Evolutionary conservation across 495 filamentous ascomycete genomes (phyloP).

Genomic region (Hypoxylon crocopeplum): DNA sequence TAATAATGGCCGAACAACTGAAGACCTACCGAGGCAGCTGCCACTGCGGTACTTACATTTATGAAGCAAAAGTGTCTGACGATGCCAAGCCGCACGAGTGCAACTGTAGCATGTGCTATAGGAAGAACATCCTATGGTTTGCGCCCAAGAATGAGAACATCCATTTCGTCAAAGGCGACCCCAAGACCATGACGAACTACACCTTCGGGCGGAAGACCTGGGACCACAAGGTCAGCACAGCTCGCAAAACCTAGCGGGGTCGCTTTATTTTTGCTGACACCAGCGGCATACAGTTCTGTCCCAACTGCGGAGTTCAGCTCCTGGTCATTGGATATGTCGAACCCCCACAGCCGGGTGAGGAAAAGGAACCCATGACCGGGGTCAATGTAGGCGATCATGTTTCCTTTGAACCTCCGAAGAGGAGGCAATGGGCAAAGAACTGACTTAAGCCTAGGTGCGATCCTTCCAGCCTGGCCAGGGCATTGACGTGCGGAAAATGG

Average conservation of each 20-base stretch:
- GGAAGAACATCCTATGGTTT: slow-evolving; percentile 51
- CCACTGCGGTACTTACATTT: slow-evolving; percentile 60
- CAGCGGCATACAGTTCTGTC: slow-evolving; percentile 48
- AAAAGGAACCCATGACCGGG: slow-evolving; percentile 27
- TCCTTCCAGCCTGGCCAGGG: slow-evolving; percentile 44
- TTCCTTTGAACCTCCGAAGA: not conserved
- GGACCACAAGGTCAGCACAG: slow-evolving; percentile 44
- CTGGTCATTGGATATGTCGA: slow-evolving; percentile 20
- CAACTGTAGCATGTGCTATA: slow-evolving; percentile 61
- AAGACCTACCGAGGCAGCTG: slow-evolving; percentile 64
- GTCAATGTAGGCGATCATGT: slow-evolving; percentile 30
- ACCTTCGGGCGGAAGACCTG: slow-evolving; percentile 39
- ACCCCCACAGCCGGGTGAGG: slow-evolving; percentile 30
- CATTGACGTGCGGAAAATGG: slow-evolving; percentile 45
- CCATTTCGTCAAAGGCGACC: slow-evolving; percentile 50
- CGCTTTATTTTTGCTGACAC: slow-evolving; percentile 12
- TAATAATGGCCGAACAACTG: slow-evolving; percentile 23
- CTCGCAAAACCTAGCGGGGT: not conserved
- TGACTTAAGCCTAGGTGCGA: slow-evolving; percentile 31
- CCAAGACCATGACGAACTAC: slow-evolving; percentile 45
- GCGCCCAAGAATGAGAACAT: slow-evolving; percentile 38
- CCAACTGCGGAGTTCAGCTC: slow-evolving; percentile 48
- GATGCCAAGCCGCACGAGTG: slow-evolving; percentile 48
- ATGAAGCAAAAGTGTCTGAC: slow-evolving; percentile 52
- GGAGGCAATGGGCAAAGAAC: not conserved